Evolutionary conservation across 1,139 yeast genomes (phyloP).

Genomic region (Nadsonia starkeyi-henricii): DNA sequence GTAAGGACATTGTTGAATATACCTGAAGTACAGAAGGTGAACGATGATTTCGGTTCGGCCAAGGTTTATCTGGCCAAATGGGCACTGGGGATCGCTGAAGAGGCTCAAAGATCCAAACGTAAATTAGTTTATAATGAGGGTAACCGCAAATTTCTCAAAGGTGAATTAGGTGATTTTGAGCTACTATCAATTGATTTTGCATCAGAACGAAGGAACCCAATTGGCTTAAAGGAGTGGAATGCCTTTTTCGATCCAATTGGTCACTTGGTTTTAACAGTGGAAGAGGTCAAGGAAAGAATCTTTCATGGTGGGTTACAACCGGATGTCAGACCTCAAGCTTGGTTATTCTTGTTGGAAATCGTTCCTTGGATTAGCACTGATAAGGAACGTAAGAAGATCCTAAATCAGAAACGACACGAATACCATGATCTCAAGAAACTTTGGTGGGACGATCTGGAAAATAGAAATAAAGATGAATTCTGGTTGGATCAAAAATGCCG

Average conservation of each 20-base stretch:
- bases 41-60: constrained; percentile 89
- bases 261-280: constrained; percentile 50
- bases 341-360: constrained; percentile 75
- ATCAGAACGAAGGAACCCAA: constrained; percentile 53
- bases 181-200: constrained; percentile 42
- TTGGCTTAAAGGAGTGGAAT: constrained; percentile 66
- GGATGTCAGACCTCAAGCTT: constrained; percentile 54
- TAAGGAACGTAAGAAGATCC: constrained; percentile 50
- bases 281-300: constrained; percentile 65
- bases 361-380: constrained; percentile 78
- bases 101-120: constrained; percentile 59
- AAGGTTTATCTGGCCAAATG: constrained; percentile 87
- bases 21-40: constrained; percentile 68
- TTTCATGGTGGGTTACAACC: constrained; percentile 80
- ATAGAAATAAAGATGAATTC: constrained; percentile 47
- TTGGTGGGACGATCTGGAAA: constrained; percentile 53
- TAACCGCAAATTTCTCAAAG: constrained; percentile 36
- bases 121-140: constrained; percentile 11
- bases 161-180: constrained; percentile 59
- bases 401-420: constrained; percentile 43
- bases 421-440: constrained; percentile 52
- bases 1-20: constrained; percentile 51
- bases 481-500: constrained; percentile 83
- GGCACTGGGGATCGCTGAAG: constrained; percentile 92
- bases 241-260: constrained; percentile 74